These are phyloP conservation scores for Coniophora puteana DNA, from an alignment of 1,284 basidiomycete species.

Conservation along the genomic window DNA sequence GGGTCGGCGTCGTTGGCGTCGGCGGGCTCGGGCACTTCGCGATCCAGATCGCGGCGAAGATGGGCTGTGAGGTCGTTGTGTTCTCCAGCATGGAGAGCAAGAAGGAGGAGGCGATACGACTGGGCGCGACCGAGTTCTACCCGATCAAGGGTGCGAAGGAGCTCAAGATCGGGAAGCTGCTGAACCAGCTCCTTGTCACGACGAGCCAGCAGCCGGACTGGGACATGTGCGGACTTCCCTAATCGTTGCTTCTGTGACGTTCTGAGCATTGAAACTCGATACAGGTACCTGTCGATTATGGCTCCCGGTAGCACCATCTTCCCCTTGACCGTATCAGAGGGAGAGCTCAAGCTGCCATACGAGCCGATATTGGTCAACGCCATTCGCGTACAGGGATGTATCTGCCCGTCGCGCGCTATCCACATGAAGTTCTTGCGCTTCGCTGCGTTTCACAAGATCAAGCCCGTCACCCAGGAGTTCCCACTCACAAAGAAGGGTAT, in stretches of 20 bases:
- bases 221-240: constrained; percentile 17
- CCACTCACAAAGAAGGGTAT: constrained; percentile 26
- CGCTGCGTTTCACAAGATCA: constrained; percentile 20
- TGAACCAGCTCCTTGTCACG: constrained; percentile 26
- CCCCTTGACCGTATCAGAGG: constrained; percentile 20
- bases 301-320: constrained; percentile 16
- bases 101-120: constrained; percentile 47
- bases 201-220: constrained; percentile 26
- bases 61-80: constrained; percentile 54
- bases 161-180: constrained; percentile 20
- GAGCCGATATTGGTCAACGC: constrained; percentile 11
- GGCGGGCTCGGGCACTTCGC: constrained; percentile 36
- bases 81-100: constrained; percentile 56
- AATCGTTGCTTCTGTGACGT: not conserved
- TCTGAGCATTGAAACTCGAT: constrained; percentile 1
- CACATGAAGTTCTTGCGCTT: constrained; percentile 27
- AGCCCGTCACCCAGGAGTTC: constrained; percentile 25
- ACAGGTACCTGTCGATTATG: constrained; percentile 22
- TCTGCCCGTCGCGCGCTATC: constrained; percentile 20
- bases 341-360: constrained; percentile 18
- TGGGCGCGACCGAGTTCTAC: constrained; percentile 47
- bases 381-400: constrained; percentile 21
- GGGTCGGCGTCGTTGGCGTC: constrained; percentile 32
- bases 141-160: constrained; percentile 19
- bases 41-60: constrained; percentile 34